phyloP scores from a whole-genome alignment of 108 stramenopile genomes.

The Epithemia pelagica region DNA sequence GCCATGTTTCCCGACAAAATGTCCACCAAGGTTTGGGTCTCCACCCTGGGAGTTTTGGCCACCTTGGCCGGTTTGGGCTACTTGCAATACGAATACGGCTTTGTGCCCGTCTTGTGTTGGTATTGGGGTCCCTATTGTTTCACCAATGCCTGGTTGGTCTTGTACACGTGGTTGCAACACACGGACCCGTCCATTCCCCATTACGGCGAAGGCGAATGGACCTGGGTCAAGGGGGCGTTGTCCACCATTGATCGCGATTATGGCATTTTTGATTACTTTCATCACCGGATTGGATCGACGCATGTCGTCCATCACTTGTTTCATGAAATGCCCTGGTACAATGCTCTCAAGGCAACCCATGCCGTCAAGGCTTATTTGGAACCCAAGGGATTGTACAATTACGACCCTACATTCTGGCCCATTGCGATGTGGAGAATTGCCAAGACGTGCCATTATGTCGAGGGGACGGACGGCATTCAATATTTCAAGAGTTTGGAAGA shows the following conservation, averaged over 20 bases:
- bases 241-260: constrained; percentile 96
- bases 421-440: constrained; percentile 85
- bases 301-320: constrained; percentile 98
- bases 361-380: constrained; percentile 81
- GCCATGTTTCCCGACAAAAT: constrained; percentile 86
- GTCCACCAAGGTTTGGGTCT: constrained; percentile 69
- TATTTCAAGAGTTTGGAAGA: constrained; percentile 84
- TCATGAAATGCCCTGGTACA: constrained; percentile 98
- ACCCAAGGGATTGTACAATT: constrained; percentile 90
- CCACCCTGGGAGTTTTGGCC: constrained; percentile 66
- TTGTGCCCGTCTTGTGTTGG: constrained; percentile 80
- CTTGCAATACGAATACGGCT: constrained; percentile 47
- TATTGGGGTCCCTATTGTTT: constrained; percentile 93
- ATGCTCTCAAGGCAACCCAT: constrained; percentile 90
- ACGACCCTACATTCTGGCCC: constrained; percentile 85
- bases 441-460: constrained; percentile 86
- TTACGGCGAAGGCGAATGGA: constrained; percentile 94
- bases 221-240: constrained; percentile 96
- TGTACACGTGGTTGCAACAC: constrained; percentile 99
- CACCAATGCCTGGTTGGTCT: constrained; percentile 94
- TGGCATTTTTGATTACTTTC: constrained; percentile 94
- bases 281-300: constrained; percentile 95
- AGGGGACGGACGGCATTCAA: constrained; percentile 73
- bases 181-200: constrained; percentile 97
- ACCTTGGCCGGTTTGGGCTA: constrained; percentile 37